Evolutionary conservation across 768 basidiomycete genomes (phyloP).

Genomic region (Leccinum fibrillosum): DNA sequence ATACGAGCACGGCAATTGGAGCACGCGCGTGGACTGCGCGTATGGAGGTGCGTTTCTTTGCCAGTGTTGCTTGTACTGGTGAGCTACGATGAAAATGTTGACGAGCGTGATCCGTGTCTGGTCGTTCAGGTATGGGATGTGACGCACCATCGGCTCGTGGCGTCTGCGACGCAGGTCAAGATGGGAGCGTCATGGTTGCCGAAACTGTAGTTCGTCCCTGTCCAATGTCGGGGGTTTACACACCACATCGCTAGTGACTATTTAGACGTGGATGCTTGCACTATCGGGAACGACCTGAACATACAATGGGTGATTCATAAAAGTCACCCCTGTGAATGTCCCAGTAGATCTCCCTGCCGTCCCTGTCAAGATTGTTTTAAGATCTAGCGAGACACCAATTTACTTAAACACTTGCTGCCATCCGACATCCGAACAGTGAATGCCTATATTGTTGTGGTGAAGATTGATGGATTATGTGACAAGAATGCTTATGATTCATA

Average conservation of each 20-base stretch:
- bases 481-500: slow-evolving; percentile 62
- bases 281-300: no score
- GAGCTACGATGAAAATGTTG: not conserved
- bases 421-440: slow-evolving; percentile 82
- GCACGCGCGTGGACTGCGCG: slow-evolving; percentile 30
- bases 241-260: no score
- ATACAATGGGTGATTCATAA: no score
- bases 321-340: slow-evolving; percentile 48
- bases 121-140: slow-evolving; percentile 40
- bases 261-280: no score
- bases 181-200: slow-evolving; percentile 26
- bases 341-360: slow-evolving; percentile 62
- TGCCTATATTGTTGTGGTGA: slow-evolving; percentile 85
- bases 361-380: slow-evolving; percentile 75
- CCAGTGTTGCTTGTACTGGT: no score
- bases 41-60: slow-evolving; percentile 33
- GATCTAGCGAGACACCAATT: slow-evolving; percentile 69
- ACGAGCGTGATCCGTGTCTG: not conserved
- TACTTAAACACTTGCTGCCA: slow-evolving; percentile 59
- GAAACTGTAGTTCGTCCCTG: slow-evolving; percentile 12
- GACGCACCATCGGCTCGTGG: slow-evolving; percentile 38
- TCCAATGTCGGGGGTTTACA: no score
- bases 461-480: slow-evolving; percentile 63
- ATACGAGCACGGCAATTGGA: slow-evolving; percentile 35
- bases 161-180: slow-evolving; percentile 41